Conservation (phyloP, 352 stramenopile genomes). For the Globisporangium nagaii region DNA sequence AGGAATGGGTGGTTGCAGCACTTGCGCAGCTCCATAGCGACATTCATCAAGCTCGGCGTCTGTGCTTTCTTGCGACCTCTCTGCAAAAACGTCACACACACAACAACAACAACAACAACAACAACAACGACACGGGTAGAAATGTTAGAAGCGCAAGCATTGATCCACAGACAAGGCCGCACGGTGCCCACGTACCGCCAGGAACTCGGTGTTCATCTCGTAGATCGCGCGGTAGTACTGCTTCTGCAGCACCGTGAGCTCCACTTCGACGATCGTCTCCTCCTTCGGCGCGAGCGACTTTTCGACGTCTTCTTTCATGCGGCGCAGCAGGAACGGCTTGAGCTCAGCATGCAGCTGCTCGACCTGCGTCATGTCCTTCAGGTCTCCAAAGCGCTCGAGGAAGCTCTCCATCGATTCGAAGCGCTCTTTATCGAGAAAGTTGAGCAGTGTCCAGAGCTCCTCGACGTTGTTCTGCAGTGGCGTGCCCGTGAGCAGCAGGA, state of each 20-base stretch:
- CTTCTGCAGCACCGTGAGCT: slow-evolving; percentile 87
- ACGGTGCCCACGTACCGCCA: slow-evolving; percentile 47
- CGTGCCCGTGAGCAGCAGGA: slow-evolving; percentile 88
- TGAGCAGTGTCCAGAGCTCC: slow-evolving; percentile 97
- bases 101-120: not conserved
- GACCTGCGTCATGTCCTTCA: slow-evolving; percentile 86
- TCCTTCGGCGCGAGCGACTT: slow-evolving; percentile 86
- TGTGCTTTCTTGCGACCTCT: slow-evolving; percentile 65
- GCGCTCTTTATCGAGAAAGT: slow-evolving; percentile 95
- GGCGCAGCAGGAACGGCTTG: slow-evolving; percentile 80
- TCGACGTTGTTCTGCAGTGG: slow-evolving; percentile 89
- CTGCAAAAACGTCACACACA: slow-evolving; percentile 7
- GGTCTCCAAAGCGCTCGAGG: slow-evolving; percentile 91
- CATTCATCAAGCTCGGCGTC: slow-evolving; percentile 85
- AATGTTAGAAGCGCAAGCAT: too few relatives aligned
- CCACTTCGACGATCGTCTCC: slow-evolving; percentile 90
- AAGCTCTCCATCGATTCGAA: slow-evolving; percentile 94
- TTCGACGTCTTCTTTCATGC: slow-evolving; percentile 90
- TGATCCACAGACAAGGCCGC: too few relatives aligned
- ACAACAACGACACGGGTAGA: too few relatives aligned
- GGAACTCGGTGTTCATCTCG: slow-evolving; percentile 91
- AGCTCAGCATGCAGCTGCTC: slow-evolving; percentile 83
- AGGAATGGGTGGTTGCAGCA: slow-evolving; percentile 94
- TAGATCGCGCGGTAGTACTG: slow-evolving; percentile 92
- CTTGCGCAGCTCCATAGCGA: slow-evolving; percentile 93